Conservation (phyloP, 2,329 filamentous ascomycete species). For the Fusarium nodosum region DNA sequence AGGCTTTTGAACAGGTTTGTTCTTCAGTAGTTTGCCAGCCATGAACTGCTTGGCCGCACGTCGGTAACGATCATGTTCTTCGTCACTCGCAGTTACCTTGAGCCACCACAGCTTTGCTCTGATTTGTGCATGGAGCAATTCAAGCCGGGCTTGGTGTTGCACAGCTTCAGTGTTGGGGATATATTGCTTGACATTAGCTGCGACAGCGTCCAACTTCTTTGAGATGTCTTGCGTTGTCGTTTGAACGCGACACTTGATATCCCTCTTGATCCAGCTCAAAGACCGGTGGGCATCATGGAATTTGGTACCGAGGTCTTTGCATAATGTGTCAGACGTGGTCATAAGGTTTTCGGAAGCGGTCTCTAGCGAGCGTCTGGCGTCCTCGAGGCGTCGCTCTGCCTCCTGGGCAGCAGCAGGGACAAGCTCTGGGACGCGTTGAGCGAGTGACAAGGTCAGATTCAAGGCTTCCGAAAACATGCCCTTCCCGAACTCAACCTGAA, state of each 20-base stretch:
- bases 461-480: constrained; percentile 60
- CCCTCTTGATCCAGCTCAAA: constrained; percentile 40
- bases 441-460: constrained; percentile 60
- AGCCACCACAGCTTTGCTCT: constrained; percentile 70
- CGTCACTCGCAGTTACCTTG: constrained; percentile 63
- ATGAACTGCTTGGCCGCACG: constrained; percentile 62
- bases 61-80: constrained; percentile 62
- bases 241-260: constrained; percentile 37
- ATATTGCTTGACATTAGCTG: constrained; percentile 39
- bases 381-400: constrained; percentile 56
- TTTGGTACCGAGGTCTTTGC: constrained; percentile 42
- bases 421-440: constrained; percentile 58
- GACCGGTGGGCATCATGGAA: constrained; percentile 45
- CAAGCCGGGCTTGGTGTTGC: constrained; percentile 59
- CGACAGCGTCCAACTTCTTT: constrained; percentile 32
- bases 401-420: constrained; percentile 58
- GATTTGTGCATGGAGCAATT: constrained; percentile 67
- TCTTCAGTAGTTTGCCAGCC: constrained; percentile 54
- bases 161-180: constrained; percentile 47
- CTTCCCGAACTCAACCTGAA: constrained; percentile 71
- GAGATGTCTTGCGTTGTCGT: constrained; percentile 39
- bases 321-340: constrained; percentile 49
- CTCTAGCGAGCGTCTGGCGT: constrained; percentile 53
- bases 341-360: constrained; percentile 52
- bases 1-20: constrained; percentile 50